Evolutionary conservation across 2,329 filamentous ascomycete genomes (phyloP), one percentile per base, ranked within the genome.

Genomic region (Clarireedia homoeocarpa): DNA sequence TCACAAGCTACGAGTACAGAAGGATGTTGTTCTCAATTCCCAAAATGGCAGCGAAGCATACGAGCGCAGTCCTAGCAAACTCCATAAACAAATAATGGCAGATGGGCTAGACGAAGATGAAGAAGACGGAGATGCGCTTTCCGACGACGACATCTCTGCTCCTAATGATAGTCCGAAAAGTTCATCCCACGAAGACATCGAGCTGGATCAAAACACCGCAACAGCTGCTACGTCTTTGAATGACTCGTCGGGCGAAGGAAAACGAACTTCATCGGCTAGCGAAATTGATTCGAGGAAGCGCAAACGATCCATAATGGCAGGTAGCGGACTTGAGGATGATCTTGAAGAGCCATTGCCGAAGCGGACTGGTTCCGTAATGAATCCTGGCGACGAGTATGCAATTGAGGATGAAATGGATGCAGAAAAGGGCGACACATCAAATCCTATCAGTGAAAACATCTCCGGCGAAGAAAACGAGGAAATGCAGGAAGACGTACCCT

Each of bases 21-120:
- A 79, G 65, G 80, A 85, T 64, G 80, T 86, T 9, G 76, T 84
- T 45, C 71, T 85, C 53, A 76, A 76, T 63, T 75, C 76, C 61
- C 81, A 78, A 67, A 77, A 78, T 55, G 76, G 78, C 58, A 78
- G 74, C 55, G 74, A 76, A 45, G 70, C 73, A 55, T 81, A 82
- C 61, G 83, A 87, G 64, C 81, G 80, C 62, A 90, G 85, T 54
- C 88, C 88, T 3, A 91, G 86, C 76, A 92, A 91, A 74, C 79
- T 91, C 58, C 83, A 83, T 62, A 82, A 85, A 59, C 76, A 78
- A 56, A 75, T 75, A 15, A 73, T 70, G 6, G 69, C 73, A 48
- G 70, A 75, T 23, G 70, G 74, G 53, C 67, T 71, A 38, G 74
- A 75, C 2, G 69, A 70, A 49, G 71, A 73, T 6, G 74, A 75